phyloP scores from a whole-genome alignment of 805 yeast genomes.

The Nakazawaea sp. region DNA sequence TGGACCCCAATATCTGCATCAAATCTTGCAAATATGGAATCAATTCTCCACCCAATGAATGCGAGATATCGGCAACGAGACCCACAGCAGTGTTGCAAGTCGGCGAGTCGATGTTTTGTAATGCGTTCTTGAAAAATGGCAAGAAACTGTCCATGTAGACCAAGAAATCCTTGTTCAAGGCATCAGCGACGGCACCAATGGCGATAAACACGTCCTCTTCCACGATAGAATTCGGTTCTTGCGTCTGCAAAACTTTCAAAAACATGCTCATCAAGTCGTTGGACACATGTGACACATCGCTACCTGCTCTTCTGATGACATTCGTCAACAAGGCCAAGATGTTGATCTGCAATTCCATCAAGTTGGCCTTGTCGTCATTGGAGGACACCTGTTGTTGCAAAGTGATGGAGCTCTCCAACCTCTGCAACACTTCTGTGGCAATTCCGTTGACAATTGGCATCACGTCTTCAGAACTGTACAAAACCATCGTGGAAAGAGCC shows the following conservation, averaged over 20 bases:
- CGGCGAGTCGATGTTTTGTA: slow-evolving; percentile 76
- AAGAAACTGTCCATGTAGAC: slow-evolving; percentile 76
- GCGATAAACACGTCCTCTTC: slow-evolving; percentile 96
- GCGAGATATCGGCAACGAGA: slow-evolving; percentile 88
- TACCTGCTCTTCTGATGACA: slow-evolving; percentile 74
- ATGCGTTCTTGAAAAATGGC: slow-evolving; percentile 75
- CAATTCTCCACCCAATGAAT: slow-evolving; percentile 72
- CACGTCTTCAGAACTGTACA: slow-evolving; percentile 65
- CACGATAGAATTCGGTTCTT: slow-evolving; percentile 62
- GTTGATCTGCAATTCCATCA: slow-evolving; percentile 87
- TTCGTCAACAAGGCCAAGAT: slow-evolving; percentile 72
- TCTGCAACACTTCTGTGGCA: slow-evolving; percentile 65
- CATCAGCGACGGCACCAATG: slow-evolving; percentile 81
- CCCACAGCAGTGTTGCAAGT: slow-evolving; percentile 90
- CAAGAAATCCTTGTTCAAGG: slow-evolving; percentile 64
- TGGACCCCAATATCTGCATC: slow-evolving; percentile 76
- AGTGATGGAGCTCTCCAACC: slow-evolving; percentile 64
- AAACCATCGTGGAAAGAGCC: slow-evolving; percentile 78
- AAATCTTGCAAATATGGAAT: slow-evolving; percentile 71
- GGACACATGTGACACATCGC: slow-evolving; percentile 58
- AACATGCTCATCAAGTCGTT: slow-evolving; percentile 83
- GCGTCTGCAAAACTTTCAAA: slow-evolving; percentile 56
- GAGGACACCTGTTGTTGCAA: slow-evolving; percentile 52
- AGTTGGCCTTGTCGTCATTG: slow-evolving; percentile 65
- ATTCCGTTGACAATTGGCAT: slow-evolving; percentile 62